Conservation (phyloP, 2,329 filamentous ascomycete species). For the Sclerotinia nivalis region DNA sequence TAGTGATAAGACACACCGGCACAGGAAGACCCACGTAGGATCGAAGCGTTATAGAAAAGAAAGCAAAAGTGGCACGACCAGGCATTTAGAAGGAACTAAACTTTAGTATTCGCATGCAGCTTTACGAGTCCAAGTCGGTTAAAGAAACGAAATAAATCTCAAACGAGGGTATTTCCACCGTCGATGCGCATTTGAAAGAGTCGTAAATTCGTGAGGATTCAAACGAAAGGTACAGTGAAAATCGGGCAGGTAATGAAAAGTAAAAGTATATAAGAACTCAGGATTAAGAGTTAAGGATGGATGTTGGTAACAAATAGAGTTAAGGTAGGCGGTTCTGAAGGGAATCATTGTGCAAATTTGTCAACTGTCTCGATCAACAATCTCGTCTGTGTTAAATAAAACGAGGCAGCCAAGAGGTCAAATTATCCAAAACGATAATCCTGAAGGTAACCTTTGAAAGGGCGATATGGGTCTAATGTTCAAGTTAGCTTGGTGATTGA, state of each 20-base stretch:
- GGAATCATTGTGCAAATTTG: no score
- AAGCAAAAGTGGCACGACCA: neutral
- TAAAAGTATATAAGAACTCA: neutral
- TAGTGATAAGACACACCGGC: neutral
- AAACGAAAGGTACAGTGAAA: neutral
- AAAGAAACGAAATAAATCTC: neutral
- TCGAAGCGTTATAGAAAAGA: neutral
- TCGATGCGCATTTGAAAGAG: neutral
- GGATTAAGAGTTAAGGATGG: neutral
- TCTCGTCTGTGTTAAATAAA: neutral
- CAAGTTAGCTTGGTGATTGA: constrained; percentile 2
- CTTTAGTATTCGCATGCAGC: neutral
- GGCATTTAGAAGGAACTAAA: neutral
- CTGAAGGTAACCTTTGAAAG: neutral
- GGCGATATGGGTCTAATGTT: neutral
- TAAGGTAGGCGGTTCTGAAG: neutral
- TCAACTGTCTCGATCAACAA: neutral
- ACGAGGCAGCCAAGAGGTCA: neutral
- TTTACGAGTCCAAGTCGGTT: neutral
- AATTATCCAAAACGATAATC: neutral
- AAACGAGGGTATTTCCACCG: constrained; percentile 10
- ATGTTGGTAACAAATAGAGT: neutral
- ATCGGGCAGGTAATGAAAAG: neutral
- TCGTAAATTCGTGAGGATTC: constrained; percentile 9
- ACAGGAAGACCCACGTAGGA: neutral